A percentile compares a stretch with the other conserved stretches of the same genome.
Conservation (phyloP, 2,329 filamentous ascomycete species). For the Claviceps sp. region DNA sequence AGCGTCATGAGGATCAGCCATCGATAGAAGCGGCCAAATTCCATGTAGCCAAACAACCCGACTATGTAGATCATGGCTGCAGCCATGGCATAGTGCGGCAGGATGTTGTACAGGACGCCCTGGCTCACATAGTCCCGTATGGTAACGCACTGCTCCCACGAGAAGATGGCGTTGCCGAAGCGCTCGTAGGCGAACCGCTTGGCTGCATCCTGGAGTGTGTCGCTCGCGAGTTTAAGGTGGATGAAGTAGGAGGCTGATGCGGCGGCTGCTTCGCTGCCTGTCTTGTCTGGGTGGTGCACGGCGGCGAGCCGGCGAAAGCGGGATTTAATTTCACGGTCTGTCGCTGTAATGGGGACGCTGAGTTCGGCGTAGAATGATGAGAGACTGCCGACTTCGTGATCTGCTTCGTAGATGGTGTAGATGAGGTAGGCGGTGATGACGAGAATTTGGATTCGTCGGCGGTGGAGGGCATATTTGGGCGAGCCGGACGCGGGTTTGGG, state of each 20-base stretch:
- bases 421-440: slow-evolving; percentile 75
- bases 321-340: slow-evolving; percentile 67
- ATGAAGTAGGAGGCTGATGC: slow-evolving; percentile 49
- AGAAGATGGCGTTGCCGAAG: slow-evolving; percentile 60
- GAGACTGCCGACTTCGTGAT: slow-evolving; percentile 58
- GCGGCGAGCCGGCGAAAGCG: slow-evolving; percentile 67
- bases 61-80: slow-evolving; percentile 47
- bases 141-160: slow-evolving; percentile 53
- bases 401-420: slow-evolving; percentile 88
- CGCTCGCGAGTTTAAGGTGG: slow-evolving; percentile 68
- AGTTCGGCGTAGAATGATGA: slow-evolving; percentile 73
- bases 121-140: slow-evolving; percentile 58
- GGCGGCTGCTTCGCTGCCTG: slow-evolving; percentile 23
- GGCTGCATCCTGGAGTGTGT: slow-evolving; percentile 64
- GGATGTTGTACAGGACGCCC: slow-evolving; percentile 44
- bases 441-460: slow-evolving; percentile 68
- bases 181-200: slow-evolving; percentile 81
- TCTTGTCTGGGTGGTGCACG: slow-evolving; percentile 76
- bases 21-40: slow-evolving; percentile 53
- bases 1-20: slow-evolving; percentile 44
- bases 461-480: slow-evolving; percentile 58
- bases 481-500: slow-evolving; percentile 60
- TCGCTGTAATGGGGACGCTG: slow-evolving; percentile 52
- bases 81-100: slow-evolving; percentile 48
- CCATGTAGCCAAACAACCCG: slow-evolving; percentile 51